These are phyloP conservation scores for Isabelozyma pseudorhagii DNA, from an alignment of 805 yeast genomes.

Conservation along the genomic window DNA sequence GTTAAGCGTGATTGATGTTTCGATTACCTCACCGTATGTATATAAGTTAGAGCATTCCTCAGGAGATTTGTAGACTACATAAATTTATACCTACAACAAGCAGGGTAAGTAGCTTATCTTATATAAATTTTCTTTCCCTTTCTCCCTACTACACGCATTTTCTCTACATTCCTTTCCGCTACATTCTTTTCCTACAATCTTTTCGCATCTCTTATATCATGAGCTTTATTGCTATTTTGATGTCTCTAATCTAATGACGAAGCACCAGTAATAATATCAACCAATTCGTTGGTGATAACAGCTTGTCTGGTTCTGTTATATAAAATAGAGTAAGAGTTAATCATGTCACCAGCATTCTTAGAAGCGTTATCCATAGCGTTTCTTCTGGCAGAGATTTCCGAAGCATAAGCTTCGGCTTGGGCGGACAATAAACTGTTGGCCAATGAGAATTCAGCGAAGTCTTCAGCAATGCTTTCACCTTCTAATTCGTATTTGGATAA, in stretches of 20 bases:
- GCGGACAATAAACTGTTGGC: slow-evolving; percentile 89
- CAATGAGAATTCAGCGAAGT: slow-evolving; percentile 80
- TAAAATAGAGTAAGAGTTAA: slow-evolving; percentile 89
- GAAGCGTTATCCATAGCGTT: slow-evolving; percentile 99
- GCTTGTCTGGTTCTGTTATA: slow-evolving; percentile 99
- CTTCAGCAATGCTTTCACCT: slow-evolving; percentile 63
- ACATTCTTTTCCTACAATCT: too few species aligned
- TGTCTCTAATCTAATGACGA: slow-evolving; percentile 80
- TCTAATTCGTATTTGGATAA: slow-evolving; percentile 77
- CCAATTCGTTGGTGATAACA: slow-evolving; percentile 98
- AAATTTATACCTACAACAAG: too few species aligned
- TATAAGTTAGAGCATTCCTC: background rate
- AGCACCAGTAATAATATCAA: slow-evolving; percentile 99
- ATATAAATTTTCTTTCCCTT: too few species aligned
- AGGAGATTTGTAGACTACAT: background rate
- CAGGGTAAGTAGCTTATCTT: too few species aligned
- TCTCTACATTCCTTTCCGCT: background rate
- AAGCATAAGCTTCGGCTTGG: slow-evolving; percentile 96
- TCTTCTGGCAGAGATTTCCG: slow-evolving; percentile 98
- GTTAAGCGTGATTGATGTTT: slow-evolving; percentile 48
- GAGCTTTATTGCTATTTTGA: too few species aligned
- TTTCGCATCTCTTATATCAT: too few species aligned
- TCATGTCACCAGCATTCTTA: slow-evolving; percentile 99
- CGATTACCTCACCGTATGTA: too few species aligned
- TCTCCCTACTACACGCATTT: background rate